Evolutionary conservation across 2,329 filamentous ascomycete genomes (phyloP), one percentile per base, ranked within the genome.

Genomic region (Cercospora sp.): DNA sequence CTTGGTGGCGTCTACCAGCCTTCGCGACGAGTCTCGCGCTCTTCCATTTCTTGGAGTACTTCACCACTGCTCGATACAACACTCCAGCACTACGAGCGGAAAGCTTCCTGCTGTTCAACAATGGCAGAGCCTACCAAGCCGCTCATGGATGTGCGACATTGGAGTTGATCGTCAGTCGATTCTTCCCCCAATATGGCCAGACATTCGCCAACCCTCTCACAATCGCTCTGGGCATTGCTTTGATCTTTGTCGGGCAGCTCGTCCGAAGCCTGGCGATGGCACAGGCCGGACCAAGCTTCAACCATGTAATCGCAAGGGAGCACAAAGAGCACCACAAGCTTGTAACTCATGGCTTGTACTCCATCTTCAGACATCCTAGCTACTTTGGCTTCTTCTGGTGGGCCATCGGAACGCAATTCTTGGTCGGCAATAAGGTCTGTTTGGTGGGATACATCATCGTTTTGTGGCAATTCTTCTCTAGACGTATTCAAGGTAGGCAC

Each of bases 301-400:
- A 97, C 77, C 95, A 86, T 74, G 88, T 89, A 37, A 89, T 97
- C 8, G 92, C 95, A 80, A 88, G 81, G 55, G 80, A 87, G 71
- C 87, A 84, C 70, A 90, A 89, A 75, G 85, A 88, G 3, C 88
- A 87, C 1, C 95, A 99, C 79, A 84, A 84, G 58, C 85, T 99
- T n/a, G 91, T 99, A 2, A 97, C 91, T 0, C 84, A 83, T 30
- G 95, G 95, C 0, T 82, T 98, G 37, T 99, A 98, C 79, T 82
- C 83, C 7, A 79, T 86, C 55, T 82, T 96, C 63, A 85, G 95
- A 26, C 95, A 99, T 80, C 95, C 95, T 12, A 91, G 91, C 68
- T 99, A 99, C 81, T 97, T 98, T 82, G 95, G 94, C 3, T 99
- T 97, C 83, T 99, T 97, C 81, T 98, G 93, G 89, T 99, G 94